Base-by-base conservation (phyloP, 805 yeast species). In the Candida wancherniae region DNA sequence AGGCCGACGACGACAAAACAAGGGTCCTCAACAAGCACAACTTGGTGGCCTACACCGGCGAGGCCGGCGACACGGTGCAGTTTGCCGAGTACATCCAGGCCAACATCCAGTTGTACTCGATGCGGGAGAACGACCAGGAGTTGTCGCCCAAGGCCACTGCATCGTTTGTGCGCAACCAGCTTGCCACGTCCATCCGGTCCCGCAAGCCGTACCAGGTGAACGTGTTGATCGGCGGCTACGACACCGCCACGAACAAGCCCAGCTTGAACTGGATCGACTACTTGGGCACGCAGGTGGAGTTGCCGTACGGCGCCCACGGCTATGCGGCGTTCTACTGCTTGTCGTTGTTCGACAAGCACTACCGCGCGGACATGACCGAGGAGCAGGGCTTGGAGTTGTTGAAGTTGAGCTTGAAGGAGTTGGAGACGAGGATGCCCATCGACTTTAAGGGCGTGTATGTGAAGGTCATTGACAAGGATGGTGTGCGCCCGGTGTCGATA, bases 281-380 rank as follows among this genome's bases (percentile, higher is more conserved):
- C 57, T 65, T 92, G 44, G 98, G 98, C 6, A 84, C 98, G 3
- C 77, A 80, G 44, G 94, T 80, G 10, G 85, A 80, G 39, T 69
- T 92, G 37, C 97, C 98, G 10, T 92, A 92, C 54, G 95, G 94
- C 11, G 97, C 97, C 2, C 98, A 92, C 57, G 98, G 98, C 9
- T 92, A 92, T 53, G 95, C 97, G n/a, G 95, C 94, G 2, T 92
- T 90, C 61, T 92, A 92, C 58, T 79, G 95, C 19, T 73, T 86
- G 58, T 84, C 97, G 2, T 65, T 90, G 42, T 69, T 92, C 45
- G 98, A 92, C 64, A 87, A 81, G 47, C 95, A 87, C 61, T 87
- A 88, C 62, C 73, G 80, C 54, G 69, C 77, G 24, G 88, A 79
- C 47, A 74, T 88, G 78, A 64, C 73, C 5, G 58, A 74, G 23